Percentiles rank a stretch among this genome's conserved stretches.
phyloP scores from a whole-genome alignment of 768 basidiomycete species.

The Cystofilobasidium macerans region DNA sequence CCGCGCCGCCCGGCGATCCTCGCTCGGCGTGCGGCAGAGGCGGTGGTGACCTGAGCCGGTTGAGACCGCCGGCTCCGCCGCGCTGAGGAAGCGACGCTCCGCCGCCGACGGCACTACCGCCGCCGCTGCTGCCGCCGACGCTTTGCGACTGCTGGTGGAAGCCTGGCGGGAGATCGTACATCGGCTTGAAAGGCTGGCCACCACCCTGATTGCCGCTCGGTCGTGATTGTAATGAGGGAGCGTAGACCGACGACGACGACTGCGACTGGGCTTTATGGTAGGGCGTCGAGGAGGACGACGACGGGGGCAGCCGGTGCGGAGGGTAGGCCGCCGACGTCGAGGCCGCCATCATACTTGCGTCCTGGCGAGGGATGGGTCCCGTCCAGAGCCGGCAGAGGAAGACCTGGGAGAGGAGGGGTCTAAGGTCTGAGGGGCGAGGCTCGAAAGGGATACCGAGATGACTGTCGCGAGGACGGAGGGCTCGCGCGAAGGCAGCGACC shows the following conservation, averaged over 20 bases:
- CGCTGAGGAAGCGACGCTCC: background rate
- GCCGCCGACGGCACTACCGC: too few relatives aligned
- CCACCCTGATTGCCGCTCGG: background rate
- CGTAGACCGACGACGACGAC: slow-evolving; percentile 5
- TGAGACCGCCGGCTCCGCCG: slow-evolving; percentile 9
- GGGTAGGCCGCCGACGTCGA: too few relatives aligned
- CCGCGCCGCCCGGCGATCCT: background rate
- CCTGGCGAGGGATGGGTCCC: too few relatives aligned
- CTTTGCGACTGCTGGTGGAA: slow-evolving; percentile 12
- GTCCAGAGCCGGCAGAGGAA: too few relatives aligned
- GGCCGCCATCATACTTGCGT: too few relatives aligned
- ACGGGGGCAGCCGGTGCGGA: too few relatives aligned
- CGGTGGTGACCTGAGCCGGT: slow-evolving; percentile 3
- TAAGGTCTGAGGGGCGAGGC: too few relatives aligned
- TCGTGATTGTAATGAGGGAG: background rate
- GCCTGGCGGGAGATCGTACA: slow-evolving; percentile 22
- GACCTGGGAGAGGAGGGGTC: too few relatives aligned
- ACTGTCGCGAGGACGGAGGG: too few relatives aligned
- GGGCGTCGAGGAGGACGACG: background rate
- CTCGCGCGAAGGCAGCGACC: too few relatives aligned
- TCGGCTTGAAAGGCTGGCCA: slow-evolving; percentile 4
- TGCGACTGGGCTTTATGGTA: background rate
- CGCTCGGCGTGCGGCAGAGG: background rate
- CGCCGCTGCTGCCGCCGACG: background rate
- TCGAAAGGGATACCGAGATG: too few relatives aligned